phyloP scores from a whole-genome alignment of 495 filamentous ascomycete species.

The Penicillium silybi region DNA sequence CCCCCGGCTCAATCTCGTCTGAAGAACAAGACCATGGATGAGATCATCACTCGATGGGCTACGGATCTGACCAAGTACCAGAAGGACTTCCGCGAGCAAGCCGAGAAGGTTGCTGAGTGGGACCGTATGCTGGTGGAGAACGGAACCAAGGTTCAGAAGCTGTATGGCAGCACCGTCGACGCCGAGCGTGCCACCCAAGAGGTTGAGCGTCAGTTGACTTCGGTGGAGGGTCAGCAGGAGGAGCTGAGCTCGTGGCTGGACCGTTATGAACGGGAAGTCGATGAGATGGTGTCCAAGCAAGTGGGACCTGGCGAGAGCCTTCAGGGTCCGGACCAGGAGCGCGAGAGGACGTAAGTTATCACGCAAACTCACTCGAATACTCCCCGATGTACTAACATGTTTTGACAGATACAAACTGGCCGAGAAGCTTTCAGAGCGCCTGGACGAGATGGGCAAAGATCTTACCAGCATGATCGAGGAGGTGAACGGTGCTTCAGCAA shows the following conservation, averaged over 20 bases:
- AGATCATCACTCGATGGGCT: constrained; percentile 98
- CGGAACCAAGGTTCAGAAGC: constrained; percentile 82
- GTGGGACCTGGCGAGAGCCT: constrained; percentile 63
- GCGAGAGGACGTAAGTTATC: constrained; percentile 71
- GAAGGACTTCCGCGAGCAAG: constrained; percentile 88
- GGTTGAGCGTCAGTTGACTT: constrained; percentile 82
- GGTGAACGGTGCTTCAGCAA: constrained; percentile 82
- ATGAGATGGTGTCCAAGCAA: constrained; percentile 75
- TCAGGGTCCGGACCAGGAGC: constrained; percentile 85
- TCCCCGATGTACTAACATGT: neutral
- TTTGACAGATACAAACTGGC: constrained; percentile 69
- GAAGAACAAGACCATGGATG: constrained; percentile 98
- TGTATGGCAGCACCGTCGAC: constrained; percentile 82
- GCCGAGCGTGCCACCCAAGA: constrained; percentile 87
- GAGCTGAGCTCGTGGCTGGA: constrained; percentile 82
- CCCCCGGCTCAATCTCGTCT: constrained; percentile 79
- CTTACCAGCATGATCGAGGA: constrained; percentile 94
- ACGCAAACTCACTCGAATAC: neutral
- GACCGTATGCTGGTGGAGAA: constrained; percentile 89
- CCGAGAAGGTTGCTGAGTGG: constrained; percentile 82
- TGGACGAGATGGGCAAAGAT: constrained; percentile 90
- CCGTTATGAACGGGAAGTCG: constrained; percentile 83
- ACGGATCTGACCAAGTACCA: constrained; percentile 92
- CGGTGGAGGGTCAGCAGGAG: constrained; percentile 86
- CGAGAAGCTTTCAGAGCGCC: constrained; percentile 78